Conservation (phyloP, 2,329 filamentous ascomycete genomes). For the Drechslera avenae region DNA sequence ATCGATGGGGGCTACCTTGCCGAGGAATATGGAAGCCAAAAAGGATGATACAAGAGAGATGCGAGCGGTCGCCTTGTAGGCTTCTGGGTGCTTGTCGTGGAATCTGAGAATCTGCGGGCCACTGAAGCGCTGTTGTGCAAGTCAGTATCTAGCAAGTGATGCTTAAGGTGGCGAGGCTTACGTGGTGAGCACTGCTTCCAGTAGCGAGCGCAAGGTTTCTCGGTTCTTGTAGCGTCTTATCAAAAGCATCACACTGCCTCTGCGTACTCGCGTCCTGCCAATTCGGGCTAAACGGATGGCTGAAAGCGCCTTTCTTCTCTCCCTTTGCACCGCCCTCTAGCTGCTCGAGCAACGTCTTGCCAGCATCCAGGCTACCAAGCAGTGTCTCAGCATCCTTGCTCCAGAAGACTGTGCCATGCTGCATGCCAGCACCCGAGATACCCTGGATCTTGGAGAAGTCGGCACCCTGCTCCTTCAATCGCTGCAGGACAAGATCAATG, state of each 20-base stretch:
- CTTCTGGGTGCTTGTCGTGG: conserved; percentile 75
- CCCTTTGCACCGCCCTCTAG: conserved; percentile 55
- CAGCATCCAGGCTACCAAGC: conserved; percentile 65
- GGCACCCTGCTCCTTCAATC: conserved; percentile 70
- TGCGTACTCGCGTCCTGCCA: conserved; percentile 99
- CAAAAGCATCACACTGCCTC: conserved; percentile 86
- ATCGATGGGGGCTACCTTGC: conserved; percentile 84
- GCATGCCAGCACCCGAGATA: conserved; percentile 90
- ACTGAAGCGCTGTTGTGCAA: conserved; percentile 76
- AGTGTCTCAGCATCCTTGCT: conserved; percentile 68
- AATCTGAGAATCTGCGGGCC: conserved; percentile 96
- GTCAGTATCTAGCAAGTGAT: conserved; percentile 11
- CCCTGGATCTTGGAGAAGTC: conserved; percentile 78
- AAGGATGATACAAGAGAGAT: conserved; percentile 97
- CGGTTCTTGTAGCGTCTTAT: conserved; percentile 69
- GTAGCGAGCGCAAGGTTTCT: conserved; percentile 77
- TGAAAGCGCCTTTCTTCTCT: conserved; percentile 65
- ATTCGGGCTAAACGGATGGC: conserved; percentile 87
- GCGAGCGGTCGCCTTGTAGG: conserved; percentile 78
- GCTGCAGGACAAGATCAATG: conserved; percentile 79
- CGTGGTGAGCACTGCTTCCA: conserved; percentile 93
- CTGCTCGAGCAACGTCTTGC: conserved; percentile 71
- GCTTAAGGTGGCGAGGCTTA: conserved; percentile 52
- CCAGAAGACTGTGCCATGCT: conserved; percentile 98
- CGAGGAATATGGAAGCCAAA: conserved; percentile 87